These are phyloP conservation scores for Cryphonectria japonica DNA, from an alignment of 2,329 filamentous ascomycete species.

Conservation along the genomic window DNA sequence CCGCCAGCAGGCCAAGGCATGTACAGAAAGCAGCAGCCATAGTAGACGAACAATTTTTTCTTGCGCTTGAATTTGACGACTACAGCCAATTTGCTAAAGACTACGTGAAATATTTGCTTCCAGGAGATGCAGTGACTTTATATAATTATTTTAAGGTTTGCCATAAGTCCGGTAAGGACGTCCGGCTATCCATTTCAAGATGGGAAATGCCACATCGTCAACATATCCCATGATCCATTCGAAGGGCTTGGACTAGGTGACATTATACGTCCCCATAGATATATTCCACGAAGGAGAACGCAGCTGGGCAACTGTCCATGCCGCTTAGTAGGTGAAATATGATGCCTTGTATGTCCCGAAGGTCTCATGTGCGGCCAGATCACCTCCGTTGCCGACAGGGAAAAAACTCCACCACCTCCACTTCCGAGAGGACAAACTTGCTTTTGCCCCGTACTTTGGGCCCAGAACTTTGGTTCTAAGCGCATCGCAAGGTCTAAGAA, in stretches of 20 bases:
- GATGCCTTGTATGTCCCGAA: background rate
- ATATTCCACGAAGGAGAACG: conserved; percentile 14
- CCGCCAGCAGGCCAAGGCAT: conserved; percentile 16
- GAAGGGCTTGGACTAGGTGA: background rate
- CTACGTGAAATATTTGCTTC: background rate
- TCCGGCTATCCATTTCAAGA: background rate
- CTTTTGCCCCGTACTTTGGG: background rate
- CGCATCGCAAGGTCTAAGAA: background rate
- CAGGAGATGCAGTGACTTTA: conserved; percentile 8
- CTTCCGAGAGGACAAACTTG: conserved; percentile 6
- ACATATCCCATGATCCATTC: background rate
- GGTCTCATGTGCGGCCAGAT: background rate
- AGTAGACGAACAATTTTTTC: background rate
- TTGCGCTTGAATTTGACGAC: background rate
- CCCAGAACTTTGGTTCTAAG: background rate
- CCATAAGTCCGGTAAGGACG: background rate
- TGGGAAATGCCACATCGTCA: background rate
- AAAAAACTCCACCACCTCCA: conserved; percentile 18
- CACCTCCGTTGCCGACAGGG: conserved; percentile 11
- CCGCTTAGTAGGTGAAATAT: background rate
- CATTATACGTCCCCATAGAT: background rate
- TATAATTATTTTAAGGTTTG: background rate
- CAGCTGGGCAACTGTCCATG: background rate
- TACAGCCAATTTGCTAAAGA: background rate
- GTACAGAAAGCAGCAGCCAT: conserved; percentile 7